phyloP scores from a whole-genome alignment of 2,329 filamentous ascomycete genomes.

The Coniochaeta sp. region DNA sequence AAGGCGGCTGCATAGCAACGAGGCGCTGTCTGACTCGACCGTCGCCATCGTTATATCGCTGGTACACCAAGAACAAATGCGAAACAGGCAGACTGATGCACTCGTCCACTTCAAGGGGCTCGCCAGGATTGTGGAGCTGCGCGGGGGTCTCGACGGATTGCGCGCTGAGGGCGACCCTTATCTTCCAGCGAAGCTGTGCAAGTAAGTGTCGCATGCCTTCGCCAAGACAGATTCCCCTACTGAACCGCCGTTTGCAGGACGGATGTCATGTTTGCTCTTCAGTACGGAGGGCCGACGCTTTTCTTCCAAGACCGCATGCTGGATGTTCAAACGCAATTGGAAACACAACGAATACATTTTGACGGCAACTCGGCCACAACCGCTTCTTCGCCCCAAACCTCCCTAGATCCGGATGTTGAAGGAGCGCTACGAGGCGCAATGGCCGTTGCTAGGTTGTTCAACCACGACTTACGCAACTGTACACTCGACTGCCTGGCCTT shows the following conservation, averaged over 20 bases:
- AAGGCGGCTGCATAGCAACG: slow-evolving; percentile 10
- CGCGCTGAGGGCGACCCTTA: slow-evolving; percentile 4
- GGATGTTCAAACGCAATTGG: background rate
- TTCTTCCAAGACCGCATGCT: slow-evolving; percentile 7
- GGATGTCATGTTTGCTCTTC: slow-evolving; percentile 6
- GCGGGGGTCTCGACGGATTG: slow-evolving; percentile 15
- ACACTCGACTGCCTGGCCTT: slow-evolving; percentile 1
- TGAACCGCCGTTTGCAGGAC: background rate
- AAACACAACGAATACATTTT: background rate
- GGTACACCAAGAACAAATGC: slow-evolving; percentile 17
- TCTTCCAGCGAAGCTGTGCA: slow-evolving; percentile 17
- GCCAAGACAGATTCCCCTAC: background rate
- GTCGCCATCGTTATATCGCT: slow-evolving; percentile 19
- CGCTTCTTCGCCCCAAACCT: background rate
- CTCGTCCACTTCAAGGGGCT: slow-evolving; percentile 25
- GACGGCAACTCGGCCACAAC: background rate
- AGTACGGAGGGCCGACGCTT: slow-evolving; percentile 3
- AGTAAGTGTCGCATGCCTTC: slow-evolving; percentile 10
- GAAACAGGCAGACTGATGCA: slow-evolving; percentile 5
- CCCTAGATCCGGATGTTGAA: background rate
- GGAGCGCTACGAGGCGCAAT: background rate
- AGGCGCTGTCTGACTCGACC: slow-evolving; percentile 17
- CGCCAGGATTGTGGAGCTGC: slow-evolving; percentile 26
- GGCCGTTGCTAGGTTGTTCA: background rate
- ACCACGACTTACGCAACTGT: background rate